Conservation (phyloP, 345 rosid species). For the Geranium brycei region DNA sequence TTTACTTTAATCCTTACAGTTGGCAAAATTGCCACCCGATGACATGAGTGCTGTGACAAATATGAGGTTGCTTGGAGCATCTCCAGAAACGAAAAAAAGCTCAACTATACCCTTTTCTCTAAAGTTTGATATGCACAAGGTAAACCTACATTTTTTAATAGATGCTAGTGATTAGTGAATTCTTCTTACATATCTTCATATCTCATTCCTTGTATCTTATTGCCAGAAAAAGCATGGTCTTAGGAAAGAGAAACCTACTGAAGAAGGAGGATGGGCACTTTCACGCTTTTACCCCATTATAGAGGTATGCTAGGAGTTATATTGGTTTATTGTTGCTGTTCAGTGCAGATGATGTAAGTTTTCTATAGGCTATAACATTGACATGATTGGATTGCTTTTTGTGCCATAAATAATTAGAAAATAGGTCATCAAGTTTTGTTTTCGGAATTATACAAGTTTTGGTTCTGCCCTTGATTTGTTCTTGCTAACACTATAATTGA, state of each 20-base stretch:
- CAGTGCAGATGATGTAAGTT: background rate
- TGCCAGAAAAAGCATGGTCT: constrained; percentile 73
- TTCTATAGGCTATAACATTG: no score
- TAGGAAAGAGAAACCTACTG: constrained; percentile 69
- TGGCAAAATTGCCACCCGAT: constrained; percentile 69
- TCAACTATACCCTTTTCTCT: constrained; percentile 54
- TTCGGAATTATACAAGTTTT: no score
- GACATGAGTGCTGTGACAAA: constrained; percentile 90
- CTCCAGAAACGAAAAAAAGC: constrained; percentile 64
- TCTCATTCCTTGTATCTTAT: constrained; percentile 10
- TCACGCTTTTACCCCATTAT: constrained; percentile 94
- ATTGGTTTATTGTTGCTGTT: background rate
- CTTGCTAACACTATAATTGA: no score
- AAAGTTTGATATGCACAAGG: constrained; percentile 93
- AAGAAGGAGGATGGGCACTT: constrained; percentile 65
- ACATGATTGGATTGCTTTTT: no score
- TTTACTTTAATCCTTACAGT: constrained; percentile 21
- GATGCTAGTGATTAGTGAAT: constrained; percentile 4
- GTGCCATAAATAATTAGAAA: no score
- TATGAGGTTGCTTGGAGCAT: constrained; percentile 70
- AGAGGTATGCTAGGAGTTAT: constrained; percentile 39
- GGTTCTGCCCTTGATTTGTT: no score
- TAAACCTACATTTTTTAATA: constrained; percentile 12
- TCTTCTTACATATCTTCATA: constrained; percentile 1
- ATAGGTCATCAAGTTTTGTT: no score